Base-by-base conservation (phyloP, 2,329 filamentous ascomycete species). In the Fusarium sp. region DNA sequence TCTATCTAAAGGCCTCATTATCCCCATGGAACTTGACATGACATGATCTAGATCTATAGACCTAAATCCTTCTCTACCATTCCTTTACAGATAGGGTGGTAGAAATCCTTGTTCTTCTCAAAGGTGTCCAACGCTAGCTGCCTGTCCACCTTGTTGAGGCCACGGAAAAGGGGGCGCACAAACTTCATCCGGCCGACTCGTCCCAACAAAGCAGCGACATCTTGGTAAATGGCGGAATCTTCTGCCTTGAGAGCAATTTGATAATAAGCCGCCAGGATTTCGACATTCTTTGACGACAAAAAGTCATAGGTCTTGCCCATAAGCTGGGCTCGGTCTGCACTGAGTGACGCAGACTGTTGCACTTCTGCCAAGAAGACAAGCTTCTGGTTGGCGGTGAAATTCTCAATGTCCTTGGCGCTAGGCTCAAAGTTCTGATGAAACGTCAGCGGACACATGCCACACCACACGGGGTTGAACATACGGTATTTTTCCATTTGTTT, bases 141-240 rank as follows among this genome's bases (percentile, higher is more conserved):
- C 42, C 86, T 81, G 77, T 97, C 89, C 35, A 91, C 85, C 73
- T 88, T 87, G 70, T 89, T 88, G 66, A 99, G 78, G 45, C 86
- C 84, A 59, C 89, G 84, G 78, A 89, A 97, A 71, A 98, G 77
- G 19, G 94, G 92, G 43, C 94, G 83, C 56, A 98, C 94, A 76
- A 94, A 98, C 84, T 98, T 98, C 95, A 99, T 98, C 53, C 95
- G 82, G 11, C 95, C 95, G 21, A 97, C 93, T 48, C 83, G 82
- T 29, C 91, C 91, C 35, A 98, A 80, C 51, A 97, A 80, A 55
- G 91, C 85, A 1, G 89, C 87, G 0, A 92, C 86, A 2, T 88
- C 88, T 57, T 85, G 73, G 70, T 94, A 92, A 33, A 90, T 85
- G 53, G 81, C 84, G 47, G 82, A 76, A 68, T 93, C 91, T 53